A percentile compares a stretch with the other conserved stretches of the same genome.
These are phyloP conservation scores for Ilyonectria mors-panacis DNA, from an alignment of 2,329 filamentous ascomycete species.

Conservation along the genomic window DNA sequence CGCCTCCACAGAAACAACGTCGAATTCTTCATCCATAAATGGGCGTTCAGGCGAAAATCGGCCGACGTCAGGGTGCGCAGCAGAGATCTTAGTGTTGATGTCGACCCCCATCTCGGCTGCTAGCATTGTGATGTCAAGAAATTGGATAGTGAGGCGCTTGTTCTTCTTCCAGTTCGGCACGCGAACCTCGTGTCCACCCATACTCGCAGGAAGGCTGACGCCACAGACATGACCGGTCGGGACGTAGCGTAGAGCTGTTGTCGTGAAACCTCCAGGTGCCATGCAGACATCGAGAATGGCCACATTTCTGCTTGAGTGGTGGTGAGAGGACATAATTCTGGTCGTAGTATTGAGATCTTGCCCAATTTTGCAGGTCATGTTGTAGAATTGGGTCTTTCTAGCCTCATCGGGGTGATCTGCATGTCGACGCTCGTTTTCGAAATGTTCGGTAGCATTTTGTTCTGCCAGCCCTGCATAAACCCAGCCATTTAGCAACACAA, in stretches of 20 bases:
- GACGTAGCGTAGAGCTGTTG: background rate
- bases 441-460: background rate
- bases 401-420: background rate
- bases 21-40: background rate
- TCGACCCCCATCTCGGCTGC: constrained; percentile 13
- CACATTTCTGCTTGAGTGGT: background rate
- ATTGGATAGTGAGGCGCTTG: background rate
- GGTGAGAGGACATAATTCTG: background rate
- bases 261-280: constrained; percentile 12
- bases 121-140: constrained; percentile 16
- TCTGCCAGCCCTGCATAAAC: background rate
- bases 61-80: background rate
- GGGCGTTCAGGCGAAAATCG: background rate
- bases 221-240: background rate
- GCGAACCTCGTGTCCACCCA: constrained; percentile 2
- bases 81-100: background rate
- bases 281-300: constrained; percentile 5
- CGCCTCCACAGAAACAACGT: constrained; percentile 8
- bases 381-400: background rate
- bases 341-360: background rate
- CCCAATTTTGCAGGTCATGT: constrained; percentile 7
- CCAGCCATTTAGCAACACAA: background rate
- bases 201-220: background rate
- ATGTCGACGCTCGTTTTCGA: background rate
- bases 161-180: background rate